Conservation (phyloP, 2,329 filamentous ascomycete genomes). For the Aspergillus sclerotialis region DNA sequence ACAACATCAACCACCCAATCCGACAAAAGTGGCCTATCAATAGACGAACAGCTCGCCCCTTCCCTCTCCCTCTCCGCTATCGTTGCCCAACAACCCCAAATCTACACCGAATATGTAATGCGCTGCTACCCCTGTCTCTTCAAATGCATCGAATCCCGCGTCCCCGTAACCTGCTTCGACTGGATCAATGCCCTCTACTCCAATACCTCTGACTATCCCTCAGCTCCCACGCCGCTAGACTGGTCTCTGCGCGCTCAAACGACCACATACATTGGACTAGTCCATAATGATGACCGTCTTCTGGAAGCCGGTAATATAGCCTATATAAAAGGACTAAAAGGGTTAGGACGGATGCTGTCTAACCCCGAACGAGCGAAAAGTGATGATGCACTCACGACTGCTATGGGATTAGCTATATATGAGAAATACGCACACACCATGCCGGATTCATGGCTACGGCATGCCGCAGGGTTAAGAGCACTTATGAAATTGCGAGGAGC, state of each 20-base stretch:
- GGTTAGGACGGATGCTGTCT: constrained; percentile 19
- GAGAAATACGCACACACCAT: constrained; percentile 31
- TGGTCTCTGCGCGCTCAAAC: constrained; percentile 16
- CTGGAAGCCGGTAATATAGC: constrained; percentile 18
- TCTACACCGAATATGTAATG: constrained; percentile 22
- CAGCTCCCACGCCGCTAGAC: constrained; percentile 12
- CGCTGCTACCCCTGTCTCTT: constrained; percentile 21
- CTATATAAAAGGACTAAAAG: constrained; percentile 22
- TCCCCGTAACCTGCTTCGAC: constrained; percentile 21
- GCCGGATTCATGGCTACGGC: constrained; percentile 30
- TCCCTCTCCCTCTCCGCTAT: constrained; percentile 21
- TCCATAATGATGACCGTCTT: constrained; percentile 16
- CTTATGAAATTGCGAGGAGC: constrained; percentile 29
- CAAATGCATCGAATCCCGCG: constrained; percentile 20
- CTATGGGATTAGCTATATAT: constrained; percentile 28
- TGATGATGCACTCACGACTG: constrained; percentile 27
- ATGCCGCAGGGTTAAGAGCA: constrained; percentile 27
- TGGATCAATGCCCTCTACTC: constrained; percentile 14
- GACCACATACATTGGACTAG: constrained; percentile 10
- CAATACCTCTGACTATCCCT: constrained; percentile 1
- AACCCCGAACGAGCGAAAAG: constrained; percentile 21
- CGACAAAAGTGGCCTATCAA: constrained; percentile 4
- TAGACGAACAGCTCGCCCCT: constrained; percentile 18
- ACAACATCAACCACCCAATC: neutral
- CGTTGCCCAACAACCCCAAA: constrained; percentile 17